Base-by-base conservation (phyloP, 2,329 filamentous ascomycete species). In the Endoconidiophora polonica region DNA sequence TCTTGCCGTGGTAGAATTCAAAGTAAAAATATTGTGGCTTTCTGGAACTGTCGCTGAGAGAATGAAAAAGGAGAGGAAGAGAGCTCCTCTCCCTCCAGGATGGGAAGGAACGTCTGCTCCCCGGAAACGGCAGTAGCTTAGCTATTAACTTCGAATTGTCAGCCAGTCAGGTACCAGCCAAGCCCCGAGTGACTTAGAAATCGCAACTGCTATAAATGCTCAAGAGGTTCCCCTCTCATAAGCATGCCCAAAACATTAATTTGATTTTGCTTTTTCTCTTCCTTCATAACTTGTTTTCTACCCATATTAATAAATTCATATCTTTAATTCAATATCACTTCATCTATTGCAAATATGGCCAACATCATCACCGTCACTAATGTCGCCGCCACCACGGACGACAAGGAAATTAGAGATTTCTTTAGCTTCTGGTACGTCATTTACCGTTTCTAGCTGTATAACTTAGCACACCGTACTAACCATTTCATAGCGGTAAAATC, bases 331-430 rank as follows among this genome's bases (percentile, higher is more conserved):
- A 1, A n/a, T 41, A 9, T 18, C 2, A 18, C 5, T 29, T 4
- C 14, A 24, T 44, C 9, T 20, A 26, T 42, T 39, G 46, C 51
- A 63, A 71, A 39, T 56, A 79, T 79, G 75, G 68, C 74, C 59
- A 63, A 67, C 59, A 90, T 83, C 46, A 86, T 95, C 56, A 71
- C 88, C 69, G 88, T 96, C 60, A 83, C 84, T 69, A 88, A 91
- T 70, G 94, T 98, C 68, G 79, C 84, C 58, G 64, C 72, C 55
- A 68, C 81, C 63, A 95, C 90, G 52, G 79, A 76, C 58, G 87
- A 98, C 67, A 82, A 88, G 68, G 87, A 96, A 68, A 80, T 98
- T 59, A 79, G 79, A 62, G 88, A 94, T 63, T 98, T 98, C 74
- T 98, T 98, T 74, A 91, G 83, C 72, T 96, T 96, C 68, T 83